Evolutionary conservation across 2,329 filamentous ascomycete genomes (phyloP), one percentile per base, ranked within the genome.

Genomic region (Sporothrix brasiliensis): DNA sequence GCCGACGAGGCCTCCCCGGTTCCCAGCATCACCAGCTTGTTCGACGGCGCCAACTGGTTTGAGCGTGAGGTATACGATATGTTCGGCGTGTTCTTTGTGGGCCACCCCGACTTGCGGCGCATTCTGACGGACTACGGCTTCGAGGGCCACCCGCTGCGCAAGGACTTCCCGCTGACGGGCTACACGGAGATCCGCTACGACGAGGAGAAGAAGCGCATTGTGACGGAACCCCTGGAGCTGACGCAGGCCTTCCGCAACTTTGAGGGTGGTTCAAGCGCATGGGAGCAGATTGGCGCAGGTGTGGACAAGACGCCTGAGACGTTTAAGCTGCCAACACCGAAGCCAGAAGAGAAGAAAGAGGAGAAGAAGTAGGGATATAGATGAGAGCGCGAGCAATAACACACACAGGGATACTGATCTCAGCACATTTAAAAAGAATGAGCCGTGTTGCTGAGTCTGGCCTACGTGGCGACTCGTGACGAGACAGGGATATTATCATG

Each of bases 71-170:
- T 97, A 30, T 98, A 98, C 83, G 95, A 99, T 81, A 82, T 99
- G 77, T 99, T 97, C 79, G 95, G 95, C 74, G 93, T 99, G 75
- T 97, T 98, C 86, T 99, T 99, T 82, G 86, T 91, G 69, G 93
- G 91, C 73, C 95, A 99, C 84, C 95, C 95, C 52, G 96, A 99
- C 83, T 85, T 99, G 76, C 89, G 95, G 80, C 89, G 95, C 76
- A 98, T 99, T 83, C 96, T 99, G 94, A 99, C 95, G 75, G 95
- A 99, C 81, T 99, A 99, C 81, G 95, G 95, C 68, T 99, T 99
- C 78, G 96, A 99, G 80, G 95, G 95, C 68, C 95, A 99, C 83
- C 95, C 95, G 54, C 84, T 99, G 79, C 89, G 96, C 79, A 99
- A 99, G 85, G 95, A 99, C 80, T 99, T 99, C 84, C 95, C 95